A percentile compares a stretch with the other conserved stretches of the same genome.
Conservation (phyloP, 148 eudicot genomes). For the Arbutus unedo region DNA sequence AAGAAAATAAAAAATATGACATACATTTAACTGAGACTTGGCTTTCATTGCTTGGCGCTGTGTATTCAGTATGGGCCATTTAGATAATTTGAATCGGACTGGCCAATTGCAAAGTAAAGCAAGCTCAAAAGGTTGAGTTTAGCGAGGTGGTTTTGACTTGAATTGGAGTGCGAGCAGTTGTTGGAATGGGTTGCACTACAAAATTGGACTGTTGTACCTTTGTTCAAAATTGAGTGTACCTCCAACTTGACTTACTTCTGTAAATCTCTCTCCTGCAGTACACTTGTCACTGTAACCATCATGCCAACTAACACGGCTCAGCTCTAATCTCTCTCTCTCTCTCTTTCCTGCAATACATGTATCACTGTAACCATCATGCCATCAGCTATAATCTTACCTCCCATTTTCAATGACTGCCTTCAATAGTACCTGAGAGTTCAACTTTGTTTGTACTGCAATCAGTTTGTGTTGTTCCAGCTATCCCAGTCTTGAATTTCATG, state of each 20-base stretch:
- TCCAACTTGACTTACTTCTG: background rate
- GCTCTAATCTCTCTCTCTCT: background rate
- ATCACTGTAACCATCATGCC: too few relatives aligned
- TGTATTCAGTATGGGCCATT: background rate
- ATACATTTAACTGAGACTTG: background rate
- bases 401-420: background rate
- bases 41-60: background rate
- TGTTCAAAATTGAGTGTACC: background rate
- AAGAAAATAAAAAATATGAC: background rate
- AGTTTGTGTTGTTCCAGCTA: background rate
- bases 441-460: background rate
- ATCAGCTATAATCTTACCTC: background rate
- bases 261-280: background rate
- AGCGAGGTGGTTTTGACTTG: background rate
- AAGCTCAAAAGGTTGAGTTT: background rate
- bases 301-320: background rate
- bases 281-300: background rate
- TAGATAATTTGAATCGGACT: background rate
- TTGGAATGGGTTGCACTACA: constrained; percentile 4
- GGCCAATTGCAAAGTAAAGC: background rate
- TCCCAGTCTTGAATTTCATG: background rate
- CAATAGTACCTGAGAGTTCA: background rate
- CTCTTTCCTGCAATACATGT: too few relatives aligned
- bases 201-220: background rate
- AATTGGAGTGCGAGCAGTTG: background rate